Conservation (phyloP, 805 yeast genomes). For the Jamesozyma rosinii region DNA sequence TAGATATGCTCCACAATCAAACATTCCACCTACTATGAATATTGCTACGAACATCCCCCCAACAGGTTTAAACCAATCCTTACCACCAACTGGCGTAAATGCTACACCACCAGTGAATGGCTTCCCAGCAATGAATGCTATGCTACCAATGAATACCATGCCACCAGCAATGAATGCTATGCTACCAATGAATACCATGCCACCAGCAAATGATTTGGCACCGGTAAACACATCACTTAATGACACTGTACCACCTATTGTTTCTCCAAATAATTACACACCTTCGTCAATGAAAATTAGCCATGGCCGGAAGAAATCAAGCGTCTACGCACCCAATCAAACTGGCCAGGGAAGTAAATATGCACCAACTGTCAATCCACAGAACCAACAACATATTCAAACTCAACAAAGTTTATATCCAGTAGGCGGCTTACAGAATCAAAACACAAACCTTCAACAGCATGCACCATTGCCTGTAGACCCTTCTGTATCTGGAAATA, state of each 20-base stretch:
- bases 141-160: background rate
- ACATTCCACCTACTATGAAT: background rate
- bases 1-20: background rate
- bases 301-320: constrained; percentile 27
- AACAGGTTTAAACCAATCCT: background rate
- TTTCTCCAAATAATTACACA: background rate
- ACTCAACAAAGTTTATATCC: background rate
- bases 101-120: background rate
- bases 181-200: background rate
- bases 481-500: background rate
- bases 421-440: background rate
- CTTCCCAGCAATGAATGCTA: background rate
- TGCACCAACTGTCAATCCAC: constrained; percentile 33
- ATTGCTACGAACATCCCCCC: background rate
- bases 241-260: background rate
- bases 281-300: background rate
- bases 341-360: constrained; percentile 29
- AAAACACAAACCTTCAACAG: background rate
- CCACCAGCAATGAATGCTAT: background rate
- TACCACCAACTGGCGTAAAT: background rate
- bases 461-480: background rate
- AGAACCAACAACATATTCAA: constrained; percentile 13
- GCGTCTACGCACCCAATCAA: constrained; percentile 26
- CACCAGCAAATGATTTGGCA: background rate
- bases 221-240: background rate